Percentiles rank a stretch among this genome's conserved stretches.
These are phyloP conservation scores for Lentinus tigrinus DNA, from an alignment of 768 basidiomycete species.

Conservation along the genomic window DNA sequence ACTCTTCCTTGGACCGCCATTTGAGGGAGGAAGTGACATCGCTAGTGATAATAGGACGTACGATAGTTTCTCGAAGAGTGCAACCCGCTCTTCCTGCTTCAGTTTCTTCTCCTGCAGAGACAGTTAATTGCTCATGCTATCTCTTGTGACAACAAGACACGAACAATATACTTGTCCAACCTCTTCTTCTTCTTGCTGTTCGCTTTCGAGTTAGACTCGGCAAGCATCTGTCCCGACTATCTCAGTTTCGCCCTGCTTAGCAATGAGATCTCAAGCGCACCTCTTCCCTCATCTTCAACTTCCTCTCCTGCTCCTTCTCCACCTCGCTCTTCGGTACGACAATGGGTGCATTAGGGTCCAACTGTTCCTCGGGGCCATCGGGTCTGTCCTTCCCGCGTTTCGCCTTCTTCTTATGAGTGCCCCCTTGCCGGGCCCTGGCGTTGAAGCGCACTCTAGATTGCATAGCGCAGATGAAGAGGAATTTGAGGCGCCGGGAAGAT, in stretches of 20 bases:
- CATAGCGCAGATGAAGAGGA: not conserved
- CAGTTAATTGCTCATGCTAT: not conserved
- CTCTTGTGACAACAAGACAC: conserved; percentile 23
- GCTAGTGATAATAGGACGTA: conserved; percentile 38
- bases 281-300: conserved; percentile 60
- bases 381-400: conserved; percentile 13
- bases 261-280: no score
- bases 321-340: conserved; percentile 57
- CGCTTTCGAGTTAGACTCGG: conserved; percentile 68
- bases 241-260: not conserved
- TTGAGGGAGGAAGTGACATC: conserved; percentile 15
- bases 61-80: conserved; percentile 81
- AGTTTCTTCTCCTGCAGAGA: conserved; percentile 80
- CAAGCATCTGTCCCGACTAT: conserved; percentile 20
- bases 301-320: conserved; percentile 58
- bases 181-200: conserved; percentile 84
- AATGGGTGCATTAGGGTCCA: conserved; percentile 59
- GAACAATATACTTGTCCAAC: conserved; percentile 89
- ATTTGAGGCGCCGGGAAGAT: no score
- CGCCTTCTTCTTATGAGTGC: conserved; percentile 28
- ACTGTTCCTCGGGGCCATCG: conserved; percentile 20
- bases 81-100: conserved; percentile 81
- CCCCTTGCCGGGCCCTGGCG: conserved; percentile 26
- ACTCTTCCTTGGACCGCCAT: conserved; percentile 54
- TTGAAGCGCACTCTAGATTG: conserved; percentile 20